Percentiles rank a stretch among this genome's conserved stretches.
phyloP scores from a whole-genome alignment of 768 basidiomycete species.

The Dentipellis fragilis region DNA sequence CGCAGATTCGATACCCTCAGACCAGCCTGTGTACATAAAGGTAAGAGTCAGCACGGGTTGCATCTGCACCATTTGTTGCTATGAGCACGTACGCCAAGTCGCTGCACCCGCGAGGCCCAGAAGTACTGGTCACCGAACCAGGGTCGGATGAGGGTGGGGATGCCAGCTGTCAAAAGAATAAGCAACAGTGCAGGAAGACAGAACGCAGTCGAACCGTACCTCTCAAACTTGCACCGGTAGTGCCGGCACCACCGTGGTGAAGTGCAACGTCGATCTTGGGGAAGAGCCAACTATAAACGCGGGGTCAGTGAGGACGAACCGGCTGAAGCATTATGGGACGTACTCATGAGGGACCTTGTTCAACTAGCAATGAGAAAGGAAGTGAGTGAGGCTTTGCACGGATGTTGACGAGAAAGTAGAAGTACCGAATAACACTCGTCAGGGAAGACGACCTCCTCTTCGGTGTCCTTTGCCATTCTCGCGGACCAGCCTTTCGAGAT shows the following conservation, averaged over 20 bases:
- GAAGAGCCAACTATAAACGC: slow-evolving; percentile 39
- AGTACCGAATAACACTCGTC: slow-evolving; percentile 37
- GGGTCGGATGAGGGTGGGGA: slow-evolving; percentile 60
- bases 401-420: background rate
- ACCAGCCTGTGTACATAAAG: slow-evolving; percentile 31
- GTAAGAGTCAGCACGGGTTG: background rate
- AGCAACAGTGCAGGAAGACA: background rate
- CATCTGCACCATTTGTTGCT: background rate
- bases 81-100: slow-evolving; percentile 38
- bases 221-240: slow-evolving; percentile 54
- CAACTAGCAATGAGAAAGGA: slow-evolving; percentile 22
- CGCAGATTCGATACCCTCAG: slow-evolving; percentile 38
- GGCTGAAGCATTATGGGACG: slow-evolving; percentile 1
- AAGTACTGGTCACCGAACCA: slow-evolving; percentile 67
- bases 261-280: slow-evolving; percentile 50
- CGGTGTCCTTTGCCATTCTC: slow-evolving; percentile 35
- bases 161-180: slow-evolving; percentile 28
- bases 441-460: slow-evolving; percentile 35
- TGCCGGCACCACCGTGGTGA: slow-evolving; percentile 66
- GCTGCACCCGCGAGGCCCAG: slow-evolving; percentile 56
- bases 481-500: slow-evolving; percentile 61
- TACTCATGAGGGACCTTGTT: slow-evolving; percentile 59
- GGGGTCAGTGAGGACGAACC: background rate
- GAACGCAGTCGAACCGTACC: slow-evolving; percentile 18
- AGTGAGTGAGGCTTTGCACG: background rate